Conservation (phyloP, 495 filamentous ascomycete genomes). For the Aspergillus saccharolyticus region DNA sequence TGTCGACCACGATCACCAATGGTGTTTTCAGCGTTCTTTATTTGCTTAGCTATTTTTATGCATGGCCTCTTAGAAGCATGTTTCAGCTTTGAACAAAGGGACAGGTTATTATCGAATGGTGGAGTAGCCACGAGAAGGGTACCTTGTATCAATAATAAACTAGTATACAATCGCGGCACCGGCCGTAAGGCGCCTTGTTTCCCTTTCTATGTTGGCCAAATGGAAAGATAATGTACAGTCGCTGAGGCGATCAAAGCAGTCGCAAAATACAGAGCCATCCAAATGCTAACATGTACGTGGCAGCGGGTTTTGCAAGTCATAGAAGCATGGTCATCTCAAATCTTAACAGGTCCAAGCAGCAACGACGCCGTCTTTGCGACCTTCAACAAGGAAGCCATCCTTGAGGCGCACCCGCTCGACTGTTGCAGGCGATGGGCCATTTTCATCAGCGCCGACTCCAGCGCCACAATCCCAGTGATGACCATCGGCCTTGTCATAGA, state of each 20-base stretch:
- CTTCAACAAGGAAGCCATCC: conserved; percentile 92
- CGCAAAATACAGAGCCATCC: conserved; percentile 3
- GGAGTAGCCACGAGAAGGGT: not conserved
- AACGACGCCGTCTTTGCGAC: conserved; percentile 79
- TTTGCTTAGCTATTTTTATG: not conserved
- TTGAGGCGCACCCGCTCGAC: conserved; percentile 86
- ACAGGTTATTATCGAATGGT: not conserved
- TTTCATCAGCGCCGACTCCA: conserved; percentile 60
- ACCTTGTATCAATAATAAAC: not conserved
- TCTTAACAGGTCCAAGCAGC: conserved; percentile 84
- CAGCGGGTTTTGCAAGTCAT: not conserved
- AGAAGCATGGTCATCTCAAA: conserved; percentile 28
- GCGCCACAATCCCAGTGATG: conserved; percentile 96
- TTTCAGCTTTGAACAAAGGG: not conserved
- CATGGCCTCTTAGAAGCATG: not conserved
- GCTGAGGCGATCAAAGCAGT: conserved; percentile 4
- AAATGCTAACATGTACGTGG: conserved; percentile 11
- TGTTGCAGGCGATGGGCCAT: conserved; percentile 55
- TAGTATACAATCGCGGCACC: not conserved
- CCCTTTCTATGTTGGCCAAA: conserved; percentile 6
- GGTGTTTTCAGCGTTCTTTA: too few relatives aligned
- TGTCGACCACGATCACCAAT: not conserved
- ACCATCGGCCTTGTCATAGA: conserved; percentile 96
- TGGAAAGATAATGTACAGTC: conserved; percentile 15
- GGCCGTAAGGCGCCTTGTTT: not conserved